Evolutionary conservation across 139 green algal species (phyloP).

Genomic region (Chlamydomonas asymmetrica): DNA sequence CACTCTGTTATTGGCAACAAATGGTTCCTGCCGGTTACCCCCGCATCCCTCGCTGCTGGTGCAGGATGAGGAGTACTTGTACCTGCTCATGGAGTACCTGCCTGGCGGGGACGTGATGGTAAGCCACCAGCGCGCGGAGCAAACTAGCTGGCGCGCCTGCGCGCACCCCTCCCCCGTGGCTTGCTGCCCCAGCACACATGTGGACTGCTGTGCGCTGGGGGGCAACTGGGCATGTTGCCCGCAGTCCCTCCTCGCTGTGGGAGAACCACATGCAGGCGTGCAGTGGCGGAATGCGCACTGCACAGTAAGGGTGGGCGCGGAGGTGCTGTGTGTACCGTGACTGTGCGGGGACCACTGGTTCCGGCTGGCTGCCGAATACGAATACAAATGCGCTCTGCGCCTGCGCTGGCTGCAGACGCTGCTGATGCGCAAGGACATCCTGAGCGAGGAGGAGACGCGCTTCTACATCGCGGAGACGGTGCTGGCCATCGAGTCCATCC

Average conservation of each 20-base stretch:
- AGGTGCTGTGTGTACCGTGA: no score
- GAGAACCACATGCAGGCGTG: no score
- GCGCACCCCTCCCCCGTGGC: neutral
- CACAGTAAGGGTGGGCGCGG: no score
- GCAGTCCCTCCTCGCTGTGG: no score
- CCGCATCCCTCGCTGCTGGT: no score
- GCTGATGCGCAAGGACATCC: constrained; percentile 96
- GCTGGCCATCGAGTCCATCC: constrained; percentile 87
- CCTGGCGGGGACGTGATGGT: constrained; percentile 96
- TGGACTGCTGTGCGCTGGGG: no score
- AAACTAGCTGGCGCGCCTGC: neutral
- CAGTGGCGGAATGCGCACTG: no score
- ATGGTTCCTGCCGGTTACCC: no score
- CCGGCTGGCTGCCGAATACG: no score
- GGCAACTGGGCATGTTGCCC: no score
- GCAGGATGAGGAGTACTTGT: constrained; percentile 94
- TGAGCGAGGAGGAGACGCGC: constrained; percentile 83
- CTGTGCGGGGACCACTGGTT: no score
- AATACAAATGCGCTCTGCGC: neutral
- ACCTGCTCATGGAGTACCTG: constrained; percentile 99
- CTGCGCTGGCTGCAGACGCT: constrained; percentile 69
- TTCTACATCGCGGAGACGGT: constrained; percentile 93
- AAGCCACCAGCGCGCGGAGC: neutral
- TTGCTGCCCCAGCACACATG: neutral
- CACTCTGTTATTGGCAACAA: no score